Evolutionary conservation across 1,139 yeast genomes (phyloP).

Genomic region (Candida tropicalis): DNA sequence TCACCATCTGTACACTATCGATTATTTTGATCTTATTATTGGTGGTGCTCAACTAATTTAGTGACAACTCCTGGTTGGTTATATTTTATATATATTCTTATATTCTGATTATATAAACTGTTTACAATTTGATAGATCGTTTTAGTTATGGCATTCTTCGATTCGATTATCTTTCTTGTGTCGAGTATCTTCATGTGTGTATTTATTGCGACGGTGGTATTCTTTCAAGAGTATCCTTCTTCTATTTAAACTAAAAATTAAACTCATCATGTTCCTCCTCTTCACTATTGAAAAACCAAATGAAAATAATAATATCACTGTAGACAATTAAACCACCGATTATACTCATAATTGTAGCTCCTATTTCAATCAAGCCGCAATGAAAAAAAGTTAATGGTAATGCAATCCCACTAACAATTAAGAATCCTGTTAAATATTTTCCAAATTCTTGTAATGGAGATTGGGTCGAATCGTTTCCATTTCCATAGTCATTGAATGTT

Average conservation of each 20-base stretch:
- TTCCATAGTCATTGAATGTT: slow-evolving; percentile 57
- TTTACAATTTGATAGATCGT: not conserved
- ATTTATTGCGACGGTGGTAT: too few species aligned
- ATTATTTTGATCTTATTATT: slow-evolving; percentile 59
- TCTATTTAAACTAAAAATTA: slow-evolving; percentile 31
- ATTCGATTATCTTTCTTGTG: too few species aligned
- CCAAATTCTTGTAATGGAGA: slow-evolving; percentile 59
- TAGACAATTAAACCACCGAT: slow-evolving; percentile 75
- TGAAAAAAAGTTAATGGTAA: slow-evolving; percentile 69
- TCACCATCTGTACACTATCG: slow-evolving; percentile 66
- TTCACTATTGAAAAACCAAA: slow-evolving; percentile 65
- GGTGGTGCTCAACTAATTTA: slow-evolving; percentile 53
- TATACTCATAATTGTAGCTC: slow-evolving; percentile 67
- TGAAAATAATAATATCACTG: slow-evolving; percentile 65
- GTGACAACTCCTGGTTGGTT: not conserved
- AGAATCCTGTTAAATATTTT: slow-evolving; percentile 62
- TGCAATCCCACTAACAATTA: slow-evolving; percentile 69
- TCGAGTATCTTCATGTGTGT: too few species aligned
- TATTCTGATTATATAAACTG: not conserved
- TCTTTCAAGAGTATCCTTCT: not conserved
- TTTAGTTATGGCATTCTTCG: not conserved
- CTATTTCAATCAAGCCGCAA: slow-evolving; percentile 54
- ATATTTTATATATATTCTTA: slow-evolving; percentile 11
- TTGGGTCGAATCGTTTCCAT: slow-evolving; percentile 28
- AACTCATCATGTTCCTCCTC: slow-evolving; percentile 59